Evolutionary conservation across 106 monocot species (phyloP).

Genomic region (Phalaenopsis aphrodite): DNA sequence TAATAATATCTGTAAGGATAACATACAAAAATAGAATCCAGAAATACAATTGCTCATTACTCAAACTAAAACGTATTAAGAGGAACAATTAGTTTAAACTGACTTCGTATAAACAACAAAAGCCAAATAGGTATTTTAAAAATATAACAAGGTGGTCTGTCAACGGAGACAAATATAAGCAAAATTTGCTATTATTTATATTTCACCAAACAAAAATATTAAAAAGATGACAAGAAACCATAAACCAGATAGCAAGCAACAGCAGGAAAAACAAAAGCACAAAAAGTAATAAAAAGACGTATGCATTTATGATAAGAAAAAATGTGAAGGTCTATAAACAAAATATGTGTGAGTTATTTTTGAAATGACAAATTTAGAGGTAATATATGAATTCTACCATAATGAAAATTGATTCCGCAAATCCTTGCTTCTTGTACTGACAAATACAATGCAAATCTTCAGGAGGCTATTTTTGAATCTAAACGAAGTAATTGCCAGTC

Average conservation of each 20-base stretch:
- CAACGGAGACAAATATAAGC: background rate
- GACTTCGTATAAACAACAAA: background rate
- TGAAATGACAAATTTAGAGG: no score
- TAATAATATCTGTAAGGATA: background rate
- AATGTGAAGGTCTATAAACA: background rate
- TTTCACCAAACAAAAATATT: background rate
- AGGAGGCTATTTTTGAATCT: background rate
- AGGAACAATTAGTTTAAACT: background rate
- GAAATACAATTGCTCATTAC: background rate
- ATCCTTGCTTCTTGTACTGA: no score
- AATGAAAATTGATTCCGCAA: background rate
- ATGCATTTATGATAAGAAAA: background rate
- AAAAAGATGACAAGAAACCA: background rate
- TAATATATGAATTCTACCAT: background rate
- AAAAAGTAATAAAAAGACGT: background rate
- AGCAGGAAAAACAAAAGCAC: background rate
- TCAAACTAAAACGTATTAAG: background rate
- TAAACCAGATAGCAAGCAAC: background rate
- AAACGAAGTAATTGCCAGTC: background rate
- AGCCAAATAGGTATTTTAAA: background rate
- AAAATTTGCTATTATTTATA: background rate
- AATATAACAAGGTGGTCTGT: background rate
- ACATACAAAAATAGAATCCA: background rate
- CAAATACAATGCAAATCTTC: background rate
- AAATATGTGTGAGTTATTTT: background rate